phyloP scores from a whole-genome alignment of 2,329 filamentous ascomycete species.

The Neurospora sp. region DNA sequence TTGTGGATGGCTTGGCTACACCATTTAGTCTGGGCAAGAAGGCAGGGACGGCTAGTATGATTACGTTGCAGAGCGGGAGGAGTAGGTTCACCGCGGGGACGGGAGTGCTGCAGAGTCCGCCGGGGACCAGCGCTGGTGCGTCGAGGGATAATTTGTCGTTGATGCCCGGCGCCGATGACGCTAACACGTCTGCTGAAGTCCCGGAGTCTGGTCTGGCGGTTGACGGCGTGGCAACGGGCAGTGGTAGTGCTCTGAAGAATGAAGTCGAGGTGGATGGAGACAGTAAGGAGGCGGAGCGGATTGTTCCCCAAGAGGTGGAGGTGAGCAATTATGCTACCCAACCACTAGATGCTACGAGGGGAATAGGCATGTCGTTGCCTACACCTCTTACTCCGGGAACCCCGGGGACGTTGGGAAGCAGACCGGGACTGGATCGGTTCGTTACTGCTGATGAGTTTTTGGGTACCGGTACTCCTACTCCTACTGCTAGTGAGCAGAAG shows the following conservation, averaged over 20 bases:
- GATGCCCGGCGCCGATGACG: background rate
- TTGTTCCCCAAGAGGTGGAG: background rate
- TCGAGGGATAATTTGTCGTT: background rate
- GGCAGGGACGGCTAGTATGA: slow-evolving; percentile 58
- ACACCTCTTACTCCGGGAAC: slow-evolving; percentile 3
- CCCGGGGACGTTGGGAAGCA: slow-evolving; percentile 13
- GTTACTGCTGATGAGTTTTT: slow-evolving; percentile 39
- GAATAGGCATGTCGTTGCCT: slow-evolving; percentile 7
- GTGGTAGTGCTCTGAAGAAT: background rate
- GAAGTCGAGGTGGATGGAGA: background rate
- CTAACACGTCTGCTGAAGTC: background rate
- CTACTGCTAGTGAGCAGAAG: background rate
- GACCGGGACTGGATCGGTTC: slow-evolving; percentile 42
- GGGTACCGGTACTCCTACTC: background rate
- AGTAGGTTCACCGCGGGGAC: slow-evolving; percentile 24
- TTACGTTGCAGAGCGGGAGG: slow-evolving; percentile 43
- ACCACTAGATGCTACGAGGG: background rate
- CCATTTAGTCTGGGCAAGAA: slow-evolving; percentile 59
- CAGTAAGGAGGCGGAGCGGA: background rate
- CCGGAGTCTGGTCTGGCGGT: no score
- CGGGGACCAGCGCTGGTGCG: background rate
- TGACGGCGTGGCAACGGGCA: no score
- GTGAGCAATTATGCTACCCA: background rate
- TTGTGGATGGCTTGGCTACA: slow-evolving; percentile 58
- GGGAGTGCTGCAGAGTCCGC: slow-evolving; percentile 10